Evolutionary conservation across 495 filamentous ascomycete genomes (phyloP), one percentile per base, ranked within the genome.

Genomic region (Lasiosphaeria hispida): DNA sequence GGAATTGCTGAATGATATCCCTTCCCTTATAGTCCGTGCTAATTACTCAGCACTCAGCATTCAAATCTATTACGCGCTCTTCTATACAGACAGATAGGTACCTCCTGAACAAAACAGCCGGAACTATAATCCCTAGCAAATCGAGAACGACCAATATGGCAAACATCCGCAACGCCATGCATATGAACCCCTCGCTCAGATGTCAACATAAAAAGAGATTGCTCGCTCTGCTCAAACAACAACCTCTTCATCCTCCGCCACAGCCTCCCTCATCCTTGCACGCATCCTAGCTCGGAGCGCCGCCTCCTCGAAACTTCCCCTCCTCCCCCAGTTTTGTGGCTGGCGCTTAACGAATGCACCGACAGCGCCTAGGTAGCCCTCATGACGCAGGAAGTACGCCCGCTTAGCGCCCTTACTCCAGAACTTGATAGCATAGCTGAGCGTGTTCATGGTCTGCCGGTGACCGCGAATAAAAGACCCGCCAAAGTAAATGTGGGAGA

Each of bases 401-500:
- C 96, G 88, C 73, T 95, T 96, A 67, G 86, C 79, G 56, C 95
- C 94, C 64, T 93, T 89, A 63, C 87, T 92, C 94, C 94, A 98
- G 75, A 97, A 98, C 54, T 87, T 87, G 74, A 97, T 97, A 66
- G 93, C 94, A 67, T 94, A 97, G 38, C 87, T 88, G 1, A 98
- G 80, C 0, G 94, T 96, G 69, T 96, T 93, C 87, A 98, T 97
- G 13, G 94, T 98, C 71, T 97, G 95, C 10, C 85, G 84, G 71
- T 98, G 94, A 42, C 94, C 93, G 11, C 95, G 87, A 68, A 98
- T 98, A 72, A 97, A 98, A 8, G 87, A 92, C 35, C 94, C 94
- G 10, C 94, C 94, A 66, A 98, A 98, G 73, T 98, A 98, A 54
- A 98, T 97, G 68, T 92, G 86, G 51, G 89, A 87, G 15, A 97